phyloP scores from a whole-genome alignment of 371 early-diverging fungal species.

The Hamiltosporidium magnivora region DNA sequence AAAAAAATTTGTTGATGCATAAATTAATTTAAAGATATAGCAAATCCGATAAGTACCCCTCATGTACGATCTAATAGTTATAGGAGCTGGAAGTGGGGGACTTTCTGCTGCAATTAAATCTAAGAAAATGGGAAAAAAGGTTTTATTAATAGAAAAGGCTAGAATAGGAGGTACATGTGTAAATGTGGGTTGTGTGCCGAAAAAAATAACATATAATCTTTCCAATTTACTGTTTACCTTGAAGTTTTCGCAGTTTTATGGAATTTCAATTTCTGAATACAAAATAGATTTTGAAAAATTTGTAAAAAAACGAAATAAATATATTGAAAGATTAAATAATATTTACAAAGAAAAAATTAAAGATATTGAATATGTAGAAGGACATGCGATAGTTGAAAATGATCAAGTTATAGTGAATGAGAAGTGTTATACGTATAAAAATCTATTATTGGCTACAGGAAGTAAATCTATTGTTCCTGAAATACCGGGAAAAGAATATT shows the following conservation, averaged over 20 bases:
- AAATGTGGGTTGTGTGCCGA: constrained; percentile 76
- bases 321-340: constrained; percentile 77
- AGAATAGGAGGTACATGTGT: constrained; percentile 46
- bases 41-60: background rate
- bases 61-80: constrained; percentile 31
- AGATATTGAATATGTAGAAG: constrained; percentile 69
- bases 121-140: constrained; percentile 71
- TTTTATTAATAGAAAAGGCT: constrained; percentile 71
- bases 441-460: constrained; percentile 57
- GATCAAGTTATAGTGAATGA: constrained; percentile 63
- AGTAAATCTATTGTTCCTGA: constrained; percentile 11
- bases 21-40: background rate
- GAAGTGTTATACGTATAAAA: constrained; percentile 7
- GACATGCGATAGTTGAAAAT: constrained; percentile 68
- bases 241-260: constrained; percentile 70
- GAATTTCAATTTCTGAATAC: constrained; percentile 60
- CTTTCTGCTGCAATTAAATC: constrained; percentile 82
- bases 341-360: constrained; percentile 76
- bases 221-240: constrained; percentile 68
- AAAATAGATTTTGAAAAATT: constrained; percentile 57
- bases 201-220: constrained; percentile 88
- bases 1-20: background rate
- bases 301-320: constrained; percentile 77
- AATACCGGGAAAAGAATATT: constrained; percentile 52
- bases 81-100: constrained; percentile 57